phyloP scores from a whole-genome alignment of 2,329 filamentous ascomycete genomes.

The Cladophialophora psammophila region DNA sequence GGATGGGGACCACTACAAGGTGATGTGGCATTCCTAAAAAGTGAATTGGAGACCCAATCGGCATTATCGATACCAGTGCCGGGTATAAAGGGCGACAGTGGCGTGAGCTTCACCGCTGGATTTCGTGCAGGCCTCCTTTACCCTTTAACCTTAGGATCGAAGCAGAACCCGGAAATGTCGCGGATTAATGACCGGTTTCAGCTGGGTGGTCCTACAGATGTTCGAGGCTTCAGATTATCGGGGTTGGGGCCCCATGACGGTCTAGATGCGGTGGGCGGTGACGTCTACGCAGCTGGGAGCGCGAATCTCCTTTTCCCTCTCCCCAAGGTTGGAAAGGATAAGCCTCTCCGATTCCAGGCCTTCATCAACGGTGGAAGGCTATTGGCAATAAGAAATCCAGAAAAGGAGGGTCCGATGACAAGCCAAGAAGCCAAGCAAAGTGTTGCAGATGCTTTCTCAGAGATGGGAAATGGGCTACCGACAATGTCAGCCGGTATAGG shows the following conservation, averaged over 20 bases:
- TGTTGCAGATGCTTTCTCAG: slow-evolving; percentile 67
- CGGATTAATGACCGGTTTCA: slow-evolving; percentile 94
- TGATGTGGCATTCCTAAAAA: slow-evolving; percentile 92
- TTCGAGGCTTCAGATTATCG: slow-evolving; percentile 89
- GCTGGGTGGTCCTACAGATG: slow-evolving; percentile 91
- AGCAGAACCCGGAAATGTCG: slow-evolving; percentile 67
- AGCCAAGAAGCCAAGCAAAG: slow-evolving; percentile 55
- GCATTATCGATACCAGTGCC: slow-evolving; percentile 77
- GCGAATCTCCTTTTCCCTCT: slow-evolving; percentile 85
- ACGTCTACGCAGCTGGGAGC: slow-evolving; percentile 88
- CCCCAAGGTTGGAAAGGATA: slow-evolving; percentile 80
- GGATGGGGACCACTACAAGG: slow-evolving; percentile 83
- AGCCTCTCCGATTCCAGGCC: slow-evolving; percentile 82
- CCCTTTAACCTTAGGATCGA: slow-evolving; percentile 72
- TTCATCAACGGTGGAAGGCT: slow-evolving; percentile 91
- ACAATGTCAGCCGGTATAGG: slow-evolving; percentile 88
- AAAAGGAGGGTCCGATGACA: slow-evolving; percentile 56
- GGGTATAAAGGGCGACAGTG: slow-evolving; percentile 71
- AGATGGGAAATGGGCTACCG: slow-evolving; percentile 77
- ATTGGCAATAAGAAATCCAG: slow-evolving; percentile 72
- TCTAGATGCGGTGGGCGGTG: slow-evolving; percentile 84
- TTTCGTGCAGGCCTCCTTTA: slow-evolving; percentile 83
- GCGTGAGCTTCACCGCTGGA: slow-evolving; percentile 82
- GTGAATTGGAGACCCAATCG: slow-evolving; percentile 81
- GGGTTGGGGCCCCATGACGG: slow-evolving; percentile 91